Conservation (phyloP, 2,329 filamentous ascomycete species). For the Trichoderma sp. region DNA sequence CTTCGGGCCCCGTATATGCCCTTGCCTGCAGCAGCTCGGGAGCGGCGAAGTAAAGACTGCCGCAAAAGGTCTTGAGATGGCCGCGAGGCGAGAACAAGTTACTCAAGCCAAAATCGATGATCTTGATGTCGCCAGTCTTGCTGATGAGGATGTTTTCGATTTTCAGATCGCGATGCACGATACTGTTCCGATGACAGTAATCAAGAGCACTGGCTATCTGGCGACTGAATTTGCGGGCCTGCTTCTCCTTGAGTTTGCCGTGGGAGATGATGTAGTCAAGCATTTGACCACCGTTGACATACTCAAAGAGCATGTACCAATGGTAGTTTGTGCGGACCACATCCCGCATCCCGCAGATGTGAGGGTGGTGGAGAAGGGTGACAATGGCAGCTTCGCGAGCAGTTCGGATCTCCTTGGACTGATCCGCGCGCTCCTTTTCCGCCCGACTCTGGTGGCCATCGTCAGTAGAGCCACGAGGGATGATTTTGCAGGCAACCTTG, state of each 20-base stretch:
- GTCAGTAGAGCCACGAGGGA: constrained; percentile 84
- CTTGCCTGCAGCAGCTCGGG: constrained; percentile 91
- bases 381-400: constrained; percentile 95
- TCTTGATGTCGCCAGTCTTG: constrained; percentile 98
- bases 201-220: constrained; percentile 96
- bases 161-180: constrained; percentile 95
- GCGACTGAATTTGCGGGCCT: constrained; percentile 93
- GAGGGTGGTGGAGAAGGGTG: constrained; percentile 87
- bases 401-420: constrained; percentile 93
- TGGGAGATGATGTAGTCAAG: constrained; percentile 99
- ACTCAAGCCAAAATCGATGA: constrained; percentile 97
- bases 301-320: constrained; percentile 99
- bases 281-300: constrained; percentile 98
- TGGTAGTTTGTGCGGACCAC: constrained; percentile 95
- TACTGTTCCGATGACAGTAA: constrained; percentile 97
- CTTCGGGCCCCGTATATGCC: constrained; percentile 92
- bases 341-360: constrained; percentile 93
- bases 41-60: constrained; percentile 95
- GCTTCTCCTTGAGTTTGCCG: constrained; percentile 95
- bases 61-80: constrained; percentile 94
- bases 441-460: constrained; percentile 70
- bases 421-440: constrained; percentile 85
- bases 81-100: constrained; percentile 86
- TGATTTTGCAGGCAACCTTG: constrained; percentile 95
- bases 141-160: constrained; percentile 99